A percentile compares a stretch with the other conserved stretches of the same genome.
These are phyloP conservation scores for Ochetophila trinervis DNA, from an alignment of 306 rosid genomes.

Conservation along the genomic window DNA sequence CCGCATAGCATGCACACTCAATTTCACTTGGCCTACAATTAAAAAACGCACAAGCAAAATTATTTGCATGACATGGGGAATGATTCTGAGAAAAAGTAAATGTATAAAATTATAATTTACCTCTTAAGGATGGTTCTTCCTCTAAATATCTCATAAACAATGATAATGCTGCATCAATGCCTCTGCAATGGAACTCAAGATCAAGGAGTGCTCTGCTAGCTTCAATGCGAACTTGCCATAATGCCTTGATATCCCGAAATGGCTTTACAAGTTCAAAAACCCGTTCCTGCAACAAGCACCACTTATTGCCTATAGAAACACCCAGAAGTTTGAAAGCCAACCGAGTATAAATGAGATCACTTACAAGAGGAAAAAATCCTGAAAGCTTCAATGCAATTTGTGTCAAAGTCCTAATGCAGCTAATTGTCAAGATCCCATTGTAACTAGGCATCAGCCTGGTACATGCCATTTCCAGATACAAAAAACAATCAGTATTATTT, in stretches of 20 bases:
- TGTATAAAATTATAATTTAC: conserved; percentile 35
- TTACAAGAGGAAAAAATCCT: conserved; percentile 72
- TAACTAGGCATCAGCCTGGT: conserved; percentile 95
- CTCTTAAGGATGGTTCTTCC: conserved; percentile 83
- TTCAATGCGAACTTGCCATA: conserved; percentile 89
- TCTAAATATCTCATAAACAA: conserved; percentile 67
- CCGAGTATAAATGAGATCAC: conserved; percentile 29
- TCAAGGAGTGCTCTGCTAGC: conserved; percentile 89
- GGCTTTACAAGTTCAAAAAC: conserved; percentile 73
- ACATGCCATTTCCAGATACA: conserved; percentile 34
- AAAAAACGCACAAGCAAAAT: conserved; percentile 10
- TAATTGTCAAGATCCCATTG: conserved; percentile 84
- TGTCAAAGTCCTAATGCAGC: conserved; percentile 84
- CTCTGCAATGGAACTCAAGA: conserved; percentile 83
- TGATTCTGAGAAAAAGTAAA: not conserved
- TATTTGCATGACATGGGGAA: not conserved
- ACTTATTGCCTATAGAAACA: conserved; percentile 21
- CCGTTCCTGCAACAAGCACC: conserved; percentile 65
- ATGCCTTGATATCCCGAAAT: conserved; percentile 53
- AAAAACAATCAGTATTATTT: conserved; percentile 27
- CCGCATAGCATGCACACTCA: conserved; percentile 75
- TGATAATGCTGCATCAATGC: conserved; percentile 63
- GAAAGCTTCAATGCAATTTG: conserved; percentile 91
- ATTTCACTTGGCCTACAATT: conserved; percentile 84
- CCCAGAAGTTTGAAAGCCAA: conserved; percentile 22